Conservation (phyloP, 768 basidiomycete species). For the Boletellus emodensis region DNA sequence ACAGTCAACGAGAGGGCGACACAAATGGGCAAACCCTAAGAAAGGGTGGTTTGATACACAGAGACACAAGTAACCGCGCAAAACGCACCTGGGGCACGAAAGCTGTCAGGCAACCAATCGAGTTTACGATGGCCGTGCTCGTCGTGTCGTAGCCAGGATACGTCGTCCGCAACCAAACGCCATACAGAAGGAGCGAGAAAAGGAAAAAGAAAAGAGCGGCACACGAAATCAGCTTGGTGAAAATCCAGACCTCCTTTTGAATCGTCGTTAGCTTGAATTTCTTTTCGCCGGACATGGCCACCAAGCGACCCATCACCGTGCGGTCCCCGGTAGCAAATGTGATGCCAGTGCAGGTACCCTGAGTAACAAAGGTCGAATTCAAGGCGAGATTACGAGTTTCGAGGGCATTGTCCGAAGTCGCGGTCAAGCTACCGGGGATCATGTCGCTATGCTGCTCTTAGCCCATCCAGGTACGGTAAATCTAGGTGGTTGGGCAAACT, state of each 20-base stretch:
- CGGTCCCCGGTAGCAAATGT: slow-evolving; percentile 43
- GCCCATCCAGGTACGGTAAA: neutral
- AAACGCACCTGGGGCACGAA: slow-evolving; percentile 37
- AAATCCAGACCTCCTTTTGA: slow-evolving; percentile 47
- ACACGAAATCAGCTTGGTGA: slow-evolving; percentile 48
- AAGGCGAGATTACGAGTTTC: slow-evolving; percentile 48
- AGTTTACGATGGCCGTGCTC: slow-evolving; percentile 35
- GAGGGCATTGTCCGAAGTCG: slow-evolving; percentile 46
- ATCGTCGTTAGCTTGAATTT: slow-evolving; percentile 46
- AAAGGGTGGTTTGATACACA: too few species aligned
- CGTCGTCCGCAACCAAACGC: slow-evolving; percentile 37
- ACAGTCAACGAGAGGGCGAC: slow-evolving; percentile 52
- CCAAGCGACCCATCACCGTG: slow-evolving; percentile 50
- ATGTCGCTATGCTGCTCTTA: slow-evolving; percentile 31
- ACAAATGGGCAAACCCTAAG: slow-evolving; percentile 37
- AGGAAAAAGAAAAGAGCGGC: slow-evolving; percentile 38
- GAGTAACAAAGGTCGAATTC: slow-evolving; percentile 40
- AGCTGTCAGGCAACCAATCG: slow-evolving; percentile 38
- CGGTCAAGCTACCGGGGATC: slow-evolving; percentile 43
- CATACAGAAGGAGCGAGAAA: slow-evolving; percentile 37
- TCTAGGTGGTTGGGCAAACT: neutral
- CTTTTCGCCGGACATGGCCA: slow-evolving; percentile 46
- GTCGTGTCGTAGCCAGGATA: slow-evolving; percentile 34
- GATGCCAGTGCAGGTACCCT: slow-evolving; percentile 40
- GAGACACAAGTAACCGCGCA: neutral